Percentiles rank a stretch among this genome's conserved stretches.
Conservation (phyloP, 2,329 filamentous ascomycete genomes). For the Colletotrichum chrysophilum region DNA sequence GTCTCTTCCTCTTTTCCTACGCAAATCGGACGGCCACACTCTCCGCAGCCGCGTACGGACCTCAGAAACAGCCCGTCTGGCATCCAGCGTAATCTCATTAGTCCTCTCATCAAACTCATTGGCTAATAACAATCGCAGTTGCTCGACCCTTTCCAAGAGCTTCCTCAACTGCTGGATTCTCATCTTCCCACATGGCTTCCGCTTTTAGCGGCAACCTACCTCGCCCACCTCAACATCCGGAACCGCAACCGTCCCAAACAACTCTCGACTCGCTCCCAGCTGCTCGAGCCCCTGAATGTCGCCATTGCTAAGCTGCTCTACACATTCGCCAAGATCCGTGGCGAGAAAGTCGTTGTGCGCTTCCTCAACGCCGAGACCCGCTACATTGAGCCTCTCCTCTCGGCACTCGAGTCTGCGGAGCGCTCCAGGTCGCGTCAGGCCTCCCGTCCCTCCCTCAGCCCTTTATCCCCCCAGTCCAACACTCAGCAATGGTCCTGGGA, state of each 20-base stretch:
- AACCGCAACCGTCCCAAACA: constrained; percentile 33
- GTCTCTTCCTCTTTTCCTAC: constrained; percentile 57
- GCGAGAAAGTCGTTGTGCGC: constrained; percentile 88
- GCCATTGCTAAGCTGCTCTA: constrained; percentile 85
- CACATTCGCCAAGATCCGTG: constrained; percentile 91
- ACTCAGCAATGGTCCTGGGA: constrained; percentile 72
- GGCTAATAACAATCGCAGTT: constrained; percentile 37
- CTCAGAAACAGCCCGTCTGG: constrained; percentile 53
- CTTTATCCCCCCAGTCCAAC: background rate
- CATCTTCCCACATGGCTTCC: constrained; percentile 79
- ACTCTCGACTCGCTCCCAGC: constrained; percentile 39
- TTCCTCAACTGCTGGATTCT: constrained; percentile 90
- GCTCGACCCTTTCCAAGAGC: constrained; percentile 92
- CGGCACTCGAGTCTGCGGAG: constrained; percentile 71
- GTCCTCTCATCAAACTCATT: background rate
- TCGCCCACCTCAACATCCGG: constrained; percentile 64
- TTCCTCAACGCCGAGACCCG: constrained; percentile 91
- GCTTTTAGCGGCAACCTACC: constrained; percentile 75
- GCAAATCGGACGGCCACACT: constrained; percentile 51
- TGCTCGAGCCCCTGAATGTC: constrained; percentile 63
- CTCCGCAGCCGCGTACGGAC: constrained; percentile 56
- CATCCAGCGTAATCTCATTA: constrained; percentile 43
- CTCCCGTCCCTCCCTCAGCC: background rate
- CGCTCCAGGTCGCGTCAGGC: background rate
- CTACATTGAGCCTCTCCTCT: constrained; percentile 81